These are phyloP conservation scores for Panaeolus cyanescens DNA, from an alignment of 768 basidiomycete genomes.

Conservation along the genomic window DNA sequence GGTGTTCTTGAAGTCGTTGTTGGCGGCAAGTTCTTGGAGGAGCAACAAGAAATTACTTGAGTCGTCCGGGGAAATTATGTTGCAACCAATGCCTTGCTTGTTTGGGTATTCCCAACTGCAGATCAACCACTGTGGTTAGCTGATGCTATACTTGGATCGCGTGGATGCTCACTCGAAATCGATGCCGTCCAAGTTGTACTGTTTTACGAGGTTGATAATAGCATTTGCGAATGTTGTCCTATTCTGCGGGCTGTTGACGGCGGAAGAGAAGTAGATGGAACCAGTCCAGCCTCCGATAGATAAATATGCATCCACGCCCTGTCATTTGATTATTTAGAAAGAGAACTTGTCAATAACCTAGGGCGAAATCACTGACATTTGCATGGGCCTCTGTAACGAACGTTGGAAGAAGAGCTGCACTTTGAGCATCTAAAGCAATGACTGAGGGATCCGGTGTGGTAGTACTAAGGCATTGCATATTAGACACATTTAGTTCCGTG, in stretches of 20 bases:
- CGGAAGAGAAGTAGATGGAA: conserved; percentile 60
- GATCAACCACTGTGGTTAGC: not conserved
- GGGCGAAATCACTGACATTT: conserved; percentile 31
- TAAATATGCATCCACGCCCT: conserved; percentile 59
- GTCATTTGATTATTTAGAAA: not conserved
- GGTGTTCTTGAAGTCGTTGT: conserved; percentile 51
- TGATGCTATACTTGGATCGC: not conserved
- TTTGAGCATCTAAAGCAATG: conserved; percentile 40
- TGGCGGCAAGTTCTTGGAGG: conserved; percentile 66
- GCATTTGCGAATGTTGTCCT: conserved; percentile 69
- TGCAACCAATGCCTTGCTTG: conserved; percentile 68
- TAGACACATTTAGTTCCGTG: not conserved
- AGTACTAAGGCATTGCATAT: conserved; percentile 33
- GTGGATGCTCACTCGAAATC: conserved; percentile 56
- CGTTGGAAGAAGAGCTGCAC: conserved; percentile 46
- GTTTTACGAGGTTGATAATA: conserved; percentile 43
- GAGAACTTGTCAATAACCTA: not conserved
- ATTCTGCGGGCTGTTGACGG: conserved; percentile 56
- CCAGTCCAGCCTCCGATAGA: conserved; percentile 78
- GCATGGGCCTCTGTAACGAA: conserved; percentile 54
- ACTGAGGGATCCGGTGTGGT: conserved; percentile 34
- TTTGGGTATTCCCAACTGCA: conserved; percentile 84
- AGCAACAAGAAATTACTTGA: conserved; percentile 80
- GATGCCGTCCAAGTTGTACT: conserved; percentile 61
- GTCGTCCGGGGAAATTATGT: conserved; percentile 60